Conservation (phyloP, 176 grass and related monocot species). For the Aegilops tauschii region DNA sequence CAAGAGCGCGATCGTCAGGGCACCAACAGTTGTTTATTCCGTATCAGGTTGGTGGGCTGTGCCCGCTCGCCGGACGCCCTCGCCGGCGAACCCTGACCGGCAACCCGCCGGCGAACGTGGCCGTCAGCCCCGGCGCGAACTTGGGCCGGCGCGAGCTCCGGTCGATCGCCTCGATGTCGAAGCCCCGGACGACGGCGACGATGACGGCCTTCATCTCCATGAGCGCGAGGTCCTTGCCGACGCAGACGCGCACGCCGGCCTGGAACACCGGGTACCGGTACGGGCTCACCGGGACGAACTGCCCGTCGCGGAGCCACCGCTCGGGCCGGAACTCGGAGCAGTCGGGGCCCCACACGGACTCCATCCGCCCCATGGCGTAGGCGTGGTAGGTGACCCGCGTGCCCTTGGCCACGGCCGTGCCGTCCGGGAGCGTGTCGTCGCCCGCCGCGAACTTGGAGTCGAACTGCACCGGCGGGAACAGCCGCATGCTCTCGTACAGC, state of each 20-base stretch:
- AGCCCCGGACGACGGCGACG: conserved; percentile 50
- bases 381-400: conserved; percentile 76
- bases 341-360: conserved; percentile 77
- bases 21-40: conserved; percentile 24
- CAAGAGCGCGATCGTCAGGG: conserved; percentile 17
- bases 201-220: conserved; percentile 90
- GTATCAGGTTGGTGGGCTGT: conserved; percentile 17
- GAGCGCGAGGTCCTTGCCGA: conserved; percentile 79
- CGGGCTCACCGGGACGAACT: conserved; percentile 59
- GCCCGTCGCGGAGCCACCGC: conserved; percentile 64
- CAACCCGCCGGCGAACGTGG: conserved; percentile 64
- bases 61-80: conserved; percentile 12
- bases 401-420: conserved; percentile 48
- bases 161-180: conserved; percentile 48
- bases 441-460: conserved; percentile 72
- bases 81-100: conserved; percentile 60
- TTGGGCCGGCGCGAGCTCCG: conserved; percentile 38
- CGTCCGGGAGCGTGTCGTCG: conserved; percentile 72
- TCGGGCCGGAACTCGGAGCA: conserved; percentile 78
- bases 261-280: conserved; percentile 90
- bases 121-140: conserved; percentile 76
- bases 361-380: conserved; percentile 85
- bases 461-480: conserved; percentile 86
- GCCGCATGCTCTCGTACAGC: conserved; percentile 73
- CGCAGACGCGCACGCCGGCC: conserved; percentile 63